These are phyloP conservation scores for Hippophae tibetana DNA, from an alignment of 306 rosid genomes.

Conservation along the genomic window DNA sequence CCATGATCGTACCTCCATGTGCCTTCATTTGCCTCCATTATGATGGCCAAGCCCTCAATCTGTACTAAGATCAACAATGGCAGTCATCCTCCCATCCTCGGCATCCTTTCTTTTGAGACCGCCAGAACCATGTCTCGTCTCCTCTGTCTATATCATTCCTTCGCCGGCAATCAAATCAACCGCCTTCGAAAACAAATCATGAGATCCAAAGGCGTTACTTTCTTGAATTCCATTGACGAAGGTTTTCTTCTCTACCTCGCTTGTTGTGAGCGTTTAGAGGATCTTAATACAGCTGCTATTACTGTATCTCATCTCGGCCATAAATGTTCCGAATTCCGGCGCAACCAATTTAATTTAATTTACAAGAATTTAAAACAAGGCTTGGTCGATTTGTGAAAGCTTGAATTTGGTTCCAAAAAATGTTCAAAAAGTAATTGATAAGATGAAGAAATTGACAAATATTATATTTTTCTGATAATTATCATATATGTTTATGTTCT, in stretches of 20 bases:
- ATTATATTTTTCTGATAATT: too few relatives aligned
- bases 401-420: constrained; percentile 21
- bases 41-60: constrained; percentile 10
- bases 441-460: constrained; percentile 56
- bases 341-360: constrained; percentile 23
- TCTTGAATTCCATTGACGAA: constrained; percentile 42
- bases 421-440: constrained; percentile 18
- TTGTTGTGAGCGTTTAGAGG: constrained; percentile 49
- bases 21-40: constrained; percentile 1
- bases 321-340: constrained; percentile 24
- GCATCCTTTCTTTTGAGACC: constrained; percentile 52
- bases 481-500: too few relatives aligned
- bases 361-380: constrained; percentile 28
- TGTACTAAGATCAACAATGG: constrained; percentile 15
- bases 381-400: constrained; percentile 5
- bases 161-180: constrained; percentile 33
- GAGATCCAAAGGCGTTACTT: constrained; percentile 31
- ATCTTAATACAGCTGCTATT: constrained; percentile 39
- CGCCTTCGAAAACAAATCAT: constrained; percentile 24
- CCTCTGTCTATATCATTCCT: constrained; percentile 45
- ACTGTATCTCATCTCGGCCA: constrained; percentile 33
- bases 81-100: constrained; percentile 22
- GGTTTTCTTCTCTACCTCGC: constrained; percentile 57
- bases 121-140: constrained; percentile 58
- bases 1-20: too few relatives aligned